Conservation (phyloP, 495 filamentous ascomycete species). For the Aspergillus heteromorphus region DNA sequence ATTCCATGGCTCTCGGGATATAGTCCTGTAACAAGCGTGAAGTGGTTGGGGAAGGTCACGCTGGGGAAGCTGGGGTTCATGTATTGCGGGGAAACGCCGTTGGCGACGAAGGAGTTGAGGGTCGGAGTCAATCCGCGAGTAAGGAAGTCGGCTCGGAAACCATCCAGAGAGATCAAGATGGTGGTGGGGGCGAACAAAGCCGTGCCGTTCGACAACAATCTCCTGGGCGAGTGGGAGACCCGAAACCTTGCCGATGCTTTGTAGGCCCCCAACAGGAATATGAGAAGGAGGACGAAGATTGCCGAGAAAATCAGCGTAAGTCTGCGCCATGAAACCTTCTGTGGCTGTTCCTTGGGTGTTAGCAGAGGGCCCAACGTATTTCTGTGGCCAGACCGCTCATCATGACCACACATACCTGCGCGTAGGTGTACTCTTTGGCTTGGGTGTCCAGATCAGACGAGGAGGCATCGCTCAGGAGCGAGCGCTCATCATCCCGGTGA, state of each 20-base stretch:
- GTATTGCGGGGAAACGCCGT: constrained; percentile 82
- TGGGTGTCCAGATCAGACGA: constrained; percentile 41
- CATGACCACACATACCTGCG: constrained; percentile 23
- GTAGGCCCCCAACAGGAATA: constrained; percentile 51
- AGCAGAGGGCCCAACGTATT: not conserved
- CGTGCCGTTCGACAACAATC: constrained; percentile 57
- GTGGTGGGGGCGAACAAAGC: constrained; percentile 85
- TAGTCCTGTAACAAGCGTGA: constrained; percentile 86
- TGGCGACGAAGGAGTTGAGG: constrained; percentile 69
- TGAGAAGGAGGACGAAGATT: constrained; percentile 46
- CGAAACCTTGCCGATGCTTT: constrained; percentile 41
- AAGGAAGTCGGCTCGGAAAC: constrained; percentile 95
- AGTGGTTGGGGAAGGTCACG: constrained; percentile 98
- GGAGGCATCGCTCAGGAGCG: constrained; percentile 29
- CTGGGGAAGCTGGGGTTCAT: constrained; percentile 93
- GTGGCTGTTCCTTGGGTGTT: not conserved
- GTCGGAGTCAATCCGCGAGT: constrained; percentile 75
- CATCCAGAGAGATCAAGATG: constrained; percentile 89
- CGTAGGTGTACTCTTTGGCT: constrained; percentile 23
- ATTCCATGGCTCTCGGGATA: constrained; percentile 92
- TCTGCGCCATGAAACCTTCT: constrained; percentile 25
- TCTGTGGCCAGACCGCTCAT: not conserved
- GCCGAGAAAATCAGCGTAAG: constrained; percentile 29
- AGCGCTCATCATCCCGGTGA: constrained; percentile 58
- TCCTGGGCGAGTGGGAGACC: constrained; percentile 15